Evolutionary conservation across 2,329 filamentous ascomycete species (phyloP), one percentile per base, ranked within the genome.

Genomic region (Scytalidium sp.): DNA sequence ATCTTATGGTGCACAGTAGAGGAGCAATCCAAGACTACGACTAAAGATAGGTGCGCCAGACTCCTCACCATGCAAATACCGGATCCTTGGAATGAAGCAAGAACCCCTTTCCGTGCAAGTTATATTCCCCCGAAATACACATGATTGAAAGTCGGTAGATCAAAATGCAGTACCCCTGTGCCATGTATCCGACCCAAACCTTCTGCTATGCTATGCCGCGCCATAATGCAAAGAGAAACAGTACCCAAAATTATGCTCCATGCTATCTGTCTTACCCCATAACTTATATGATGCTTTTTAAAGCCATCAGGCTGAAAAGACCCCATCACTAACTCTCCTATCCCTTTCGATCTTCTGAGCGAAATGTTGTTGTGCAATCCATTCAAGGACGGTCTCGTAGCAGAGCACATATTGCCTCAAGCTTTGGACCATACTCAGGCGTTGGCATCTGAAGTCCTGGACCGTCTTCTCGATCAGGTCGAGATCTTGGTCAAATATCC

Each of bases 401-500:
- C 94, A 99, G 27, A 99, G 81, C 45, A 97, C 93, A 70, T 88
- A 97, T 67, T 99, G 94, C 53, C 90, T 79, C 50, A 97, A 72
- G 61, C 88, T 97, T 70, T 97, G 94, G 41, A 99, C 93, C 92
- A 97, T 99, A 69, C 91, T 97, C 19, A 97, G 72, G 56, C 94
- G 77, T 71, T 99, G 94, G 44, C 80, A 75, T 50, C 94, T 79
- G 68, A 99, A 96, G 60, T 97, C 91, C 60, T 94, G 88, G 1
- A 99, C 93, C 0, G 92, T 94, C 65, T 84, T 85, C 54, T 89
- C 85, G 43, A 99, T 84, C 52, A 97, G 69, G 66, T 99, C 94
- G 2, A 88, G 64, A 21, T 81, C 78, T 43, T 89, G 83, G 53
- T 87, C 78, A 13, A 76, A 70, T n/a, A 92, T 65, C 88, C 88